Percentiles rank a stretch among this genome's conserved stretches.
These are phyloP conservation scores for Sphaerulina populicola DNA, from an alignment of 2,329 filamentous ascomycete species.

Conservation along the genomic window DNA sequence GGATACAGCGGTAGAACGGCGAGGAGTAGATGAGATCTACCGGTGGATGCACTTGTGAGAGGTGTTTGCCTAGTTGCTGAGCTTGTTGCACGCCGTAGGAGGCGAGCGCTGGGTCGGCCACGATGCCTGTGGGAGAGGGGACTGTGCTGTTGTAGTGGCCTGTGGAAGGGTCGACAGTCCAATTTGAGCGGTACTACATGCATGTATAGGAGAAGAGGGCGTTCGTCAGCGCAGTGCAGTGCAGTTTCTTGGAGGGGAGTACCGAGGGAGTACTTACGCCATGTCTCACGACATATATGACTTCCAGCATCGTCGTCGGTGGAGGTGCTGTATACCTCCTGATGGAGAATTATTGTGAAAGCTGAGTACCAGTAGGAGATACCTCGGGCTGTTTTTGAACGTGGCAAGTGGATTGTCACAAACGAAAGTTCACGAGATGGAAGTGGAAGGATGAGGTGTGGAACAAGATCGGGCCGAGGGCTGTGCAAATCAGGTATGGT, in stretches of 20 bases:
- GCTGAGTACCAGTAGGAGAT: too few species aligned
- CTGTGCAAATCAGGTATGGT: not conserved
- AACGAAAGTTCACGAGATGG: not conserved
- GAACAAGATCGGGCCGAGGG: not conserved
- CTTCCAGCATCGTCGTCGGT: slow-evolving; percentile 36
- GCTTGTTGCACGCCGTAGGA: slow-evolving; percentile 80
- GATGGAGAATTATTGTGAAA: not conserved
- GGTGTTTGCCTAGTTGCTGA: slow-evolving; percentile 60
- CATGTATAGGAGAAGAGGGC: slow-evolving; percentile 11
- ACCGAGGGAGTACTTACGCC: slow-evolving; percentile 44
- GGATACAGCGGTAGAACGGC: slow-evolving; percentile 78
- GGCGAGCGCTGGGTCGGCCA: slow-evolving; percentile 79
- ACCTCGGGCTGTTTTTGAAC: too few species aligned
- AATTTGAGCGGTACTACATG: slow-evolving; percentile 92
- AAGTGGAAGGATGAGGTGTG: not conserved
- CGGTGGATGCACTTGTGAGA: slow-evolving; percentile 55
- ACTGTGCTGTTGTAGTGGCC: slow-evolving; percentile 68
- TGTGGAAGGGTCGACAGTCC: slow-evolving; percentile 72
- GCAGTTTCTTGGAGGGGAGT: not conserved
- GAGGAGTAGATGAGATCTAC: slow-evolving; percentile 73
- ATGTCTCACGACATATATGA: slow-evolving; percentile 44
- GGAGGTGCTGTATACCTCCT: not conserved
- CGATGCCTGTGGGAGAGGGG: slow-evolving; percentile 75
- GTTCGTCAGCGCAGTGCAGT: not conserved
- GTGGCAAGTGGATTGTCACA: not conserved